phyloP scores from a whole-genome alignment of 345 rosid species.

The Turritis glabra region DNA sequence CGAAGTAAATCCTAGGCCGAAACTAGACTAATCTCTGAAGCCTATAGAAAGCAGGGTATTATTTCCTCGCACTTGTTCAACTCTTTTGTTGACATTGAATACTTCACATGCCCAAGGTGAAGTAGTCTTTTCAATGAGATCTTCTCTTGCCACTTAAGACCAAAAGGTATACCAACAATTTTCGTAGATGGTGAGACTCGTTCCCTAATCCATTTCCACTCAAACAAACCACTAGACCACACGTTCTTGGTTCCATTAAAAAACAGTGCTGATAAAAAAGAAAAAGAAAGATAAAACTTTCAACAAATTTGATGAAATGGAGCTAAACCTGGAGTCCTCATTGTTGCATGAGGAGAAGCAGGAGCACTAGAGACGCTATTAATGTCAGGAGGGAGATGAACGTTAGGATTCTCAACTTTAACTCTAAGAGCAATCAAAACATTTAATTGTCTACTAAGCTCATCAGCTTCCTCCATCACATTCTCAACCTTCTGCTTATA shows the following conservation, averaged over 20 bases:
- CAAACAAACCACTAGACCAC: background rate
- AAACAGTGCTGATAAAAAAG: too few relatives aligned
- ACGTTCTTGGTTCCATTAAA: background rate
- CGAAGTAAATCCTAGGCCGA: background rate
- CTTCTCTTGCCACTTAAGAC: background rate
- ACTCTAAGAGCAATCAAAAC: conserved; percentile 74
- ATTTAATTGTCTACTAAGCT: conserved; percentile 70
- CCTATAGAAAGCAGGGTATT: background rate
- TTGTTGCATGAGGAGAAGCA: conserved; percentile 33
- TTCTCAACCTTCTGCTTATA: conserved; percentile 54
- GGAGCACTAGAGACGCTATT: conserved; percentile 23
- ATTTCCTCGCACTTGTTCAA: too few relatives aligned
- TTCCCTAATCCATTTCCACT: background rate
- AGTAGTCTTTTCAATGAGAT: too few relatives aligned
- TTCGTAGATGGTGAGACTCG: background rate
- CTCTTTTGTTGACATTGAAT: too few relatives aligned
- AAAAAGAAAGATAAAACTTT: too few relatives aligned
- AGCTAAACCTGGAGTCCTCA: conserved; percentile 27
- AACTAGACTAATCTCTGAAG: background rate
- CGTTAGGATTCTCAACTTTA: conserved; percentile 56
- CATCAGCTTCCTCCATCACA: conserved; percentile 64
- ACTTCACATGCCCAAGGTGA: too few relatives aligned
- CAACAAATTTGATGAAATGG: background rate
- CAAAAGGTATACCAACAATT: background rate
- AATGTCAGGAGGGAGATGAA: conserved; percentile 24